Base-by-base conservation (phyloP, 2,329 filamentous ascomycete genomes). In the Colletotrichum sp. region DNA sequence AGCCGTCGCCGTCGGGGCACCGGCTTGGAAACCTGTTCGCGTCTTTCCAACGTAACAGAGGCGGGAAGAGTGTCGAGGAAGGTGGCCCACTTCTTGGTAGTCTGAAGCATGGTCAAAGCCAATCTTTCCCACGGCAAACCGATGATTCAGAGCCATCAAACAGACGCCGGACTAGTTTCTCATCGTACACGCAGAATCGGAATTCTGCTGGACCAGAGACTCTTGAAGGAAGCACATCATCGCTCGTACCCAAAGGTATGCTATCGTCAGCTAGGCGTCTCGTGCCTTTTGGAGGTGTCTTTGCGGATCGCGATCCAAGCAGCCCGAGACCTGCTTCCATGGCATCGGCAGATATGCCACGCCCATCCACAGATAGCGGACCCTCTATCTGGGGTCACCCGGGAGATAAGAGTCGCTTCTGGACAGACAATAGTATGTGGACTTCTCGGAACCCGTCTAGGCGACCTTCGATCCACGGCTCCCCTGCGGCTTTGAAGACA, bases 401-500 rank as follows among this genome's bases (percentile, higher is more conserved):
- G 0, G 85, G 84, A n/a, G 86, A 87, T 16, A 93, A 91, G 64
- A 90, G 87, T 71, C 89, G 92, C 65, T 86, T 94, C 2, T 97
- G 94, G 93, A 94, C 94, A 0, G 87, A 89, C n/a, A 87, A 88
- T 36, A 85, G 85, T 28, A 84, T 85, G 13, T 92, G 90, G 89
- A 79, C 83, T 24, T 91, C 90, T 2, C 88, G 94, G 52, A 94
- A 92, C 79, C 93, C 94, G 9, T 98, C 96, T 38, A 91, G 96
- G 66, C 91, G 96, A 43, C 94, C 95, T 16, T 98, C 95, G 1
- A 88, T 95, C 9, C 95, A 97, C 75, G 94, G 94, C 15, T 95
- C 94, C 2, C 93, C 94, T 2, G 93, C 90, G 12, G 90, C 83
- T 21, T 82, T 92, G 21, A 89, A 92, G 75, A 92, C 92, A 5